These are phyloP conservation scores for Rhodotorula sp. DNA, from an alignment of 1,284 basidiomycete genomes.

Conservation along the genomic window DNA sequence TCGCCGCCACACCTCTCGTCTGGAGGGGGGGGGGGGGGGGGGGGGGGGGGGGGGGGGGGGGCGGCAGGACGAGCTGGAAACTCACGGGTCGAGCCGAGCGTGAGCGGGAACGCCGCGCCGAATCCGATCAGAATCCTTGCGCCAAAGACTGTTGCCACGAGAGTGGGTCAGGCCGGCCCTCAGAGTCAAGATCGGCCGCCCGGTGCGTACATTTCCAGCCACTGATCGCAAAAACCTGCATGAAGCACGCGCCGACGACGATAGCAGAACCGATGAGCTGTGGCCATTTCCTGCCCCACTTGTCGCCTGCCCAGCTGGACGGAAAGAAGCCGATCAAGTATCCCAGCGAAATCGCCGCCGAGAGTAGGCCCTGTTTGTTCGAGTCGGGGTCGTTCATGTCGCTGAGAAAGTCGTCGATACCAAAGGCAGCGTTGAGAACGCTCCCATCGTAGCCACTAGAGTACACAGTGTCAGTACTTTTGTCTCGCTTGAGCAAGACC, in stretches of 20 bases:
- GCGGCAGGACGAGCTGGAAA: neutral
- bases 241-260: conserved; percentile 41
- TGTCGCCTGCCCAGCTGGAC: conserved; percentile 15
- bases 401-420: neutral
- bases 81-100: conserved; percentile 10
- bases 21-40: too few relatives aligned
- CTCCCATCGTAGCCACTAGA: conserved; percentile 13
- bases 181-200: neutral
- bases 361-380: conserved; percentile 17
- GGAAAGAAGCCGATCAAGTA: conserved; percentile 20
- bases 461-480: too few relatives aligned
- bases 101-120: conserved; percentile 22
- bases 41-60: too few relatives aligned
- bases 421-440: conserved; percentile 8
- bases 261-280: conserved; percentile 40
- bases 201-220: conserved; percentile 10
- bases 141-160: conserved; percentile 6
- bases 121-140: conserved; percentile 36
- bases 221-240: conserved; percentile 40
- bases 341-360: conserved; percentile 26
- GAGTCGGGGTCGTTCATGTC: conserved; percentile 24
- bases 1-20: too few relatives aligned
- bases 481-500: neutral
- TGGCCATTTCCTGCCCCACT: conserved; percentile 24
- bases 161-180: neutral